phyloP scores from a whole-genome alignment of 129 eudicot genomes.

The Daucus carota region DNA sequence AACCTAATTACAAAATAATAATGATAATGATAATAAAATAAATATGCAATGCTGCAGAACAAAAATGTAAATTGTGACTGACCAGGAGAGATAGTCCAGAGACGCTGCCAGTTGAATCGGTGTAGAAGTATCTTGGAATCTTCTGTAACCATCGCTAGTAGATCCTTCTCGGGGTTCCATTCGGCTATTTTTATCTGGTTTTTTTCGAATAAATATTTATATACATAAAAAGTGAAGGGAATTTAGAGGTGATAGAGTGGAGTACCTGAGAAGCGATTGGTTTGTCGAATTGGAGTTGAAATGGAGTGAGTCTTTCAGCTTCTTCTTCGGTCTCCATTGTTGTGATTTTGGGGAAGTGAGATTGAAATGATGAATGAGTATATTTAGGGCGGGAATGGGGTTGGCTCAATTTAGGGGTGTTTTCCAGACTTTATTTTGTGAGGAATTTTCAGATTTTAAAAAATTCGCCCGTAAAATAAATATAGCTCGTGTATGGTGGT shows the following conservation, averaged over 20 bases:
- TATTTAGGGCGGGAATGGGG: slow-evolving; percentile 1
- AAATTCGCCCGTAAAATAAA: too few relatives aligned
- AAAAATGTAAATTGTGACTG: not conserved
- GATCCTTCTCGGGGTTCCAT: slow-evolving; percentile 99
- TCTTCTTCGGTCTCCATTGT: slow-evolving; percentile 68
- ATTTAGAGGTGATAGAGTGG: not conserved
- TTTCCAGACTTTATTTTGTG: too few relatives aligned
- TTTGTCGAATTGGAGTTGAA: slow-evolving; percentile 97
- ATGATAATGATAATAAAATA: too few relatives aligned
- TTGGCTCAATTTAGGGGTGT: too few relatives aligned
- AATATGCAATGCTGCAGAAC: not conserved
- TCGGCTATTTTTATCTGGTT: slow-evolving; percentile 73
- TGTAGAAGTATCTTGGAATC: slow-evolving; percentile 87
- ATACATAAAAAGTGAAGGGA: not conserved
- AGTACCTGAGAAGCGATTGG: slow-evolving; percentile 81
- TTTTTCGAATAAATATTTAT: not conserved
- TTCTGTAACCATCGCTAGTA: slow-evolving; percentile 89
- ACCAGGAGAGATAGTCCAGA: slow-evolving; percentile 90
- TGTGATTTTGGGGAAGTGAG: not conserved
- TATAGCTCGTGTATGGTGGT: too few relatives aligned
- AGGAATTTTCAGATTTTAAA: too few relatives aligned
- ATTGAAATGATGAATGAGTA: too few relatives aligned
- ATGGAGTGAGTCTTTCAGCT: slow-evolving; percentile 52
- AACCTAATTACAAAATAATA: too few relatives aligned
- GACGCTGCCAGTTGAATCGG: slow-evolving; percentile 98